phyloP scores from a whole-genome alignment of 768 basidiomycete species.

The Sporobolomyces roseus region DNA sequence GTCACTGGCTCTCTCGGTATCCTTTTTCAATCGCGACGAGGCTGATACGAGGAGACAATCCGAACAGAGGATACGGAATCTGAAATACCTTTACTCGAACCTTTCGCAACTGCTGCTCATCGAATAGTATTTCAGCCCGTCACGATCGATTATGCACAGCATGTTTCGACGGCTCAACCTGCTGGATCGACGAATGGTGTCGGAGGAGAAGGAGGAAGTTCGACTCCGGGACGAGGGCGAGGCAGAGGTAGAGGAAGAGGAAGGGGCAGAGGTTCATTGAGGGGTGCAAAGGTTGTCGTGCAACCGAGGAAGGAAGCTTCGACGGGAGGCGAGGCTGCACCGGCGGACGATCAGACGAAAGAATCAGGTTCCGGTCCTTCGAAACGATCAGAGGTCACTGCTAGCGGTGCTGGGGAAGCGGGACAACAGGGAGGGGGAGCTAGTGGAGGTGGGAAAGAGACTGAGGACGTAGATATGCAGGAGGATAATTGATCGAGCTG shows the following conservation, averaged over 20 bases:
- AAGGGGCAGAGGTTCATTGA: not conserved
- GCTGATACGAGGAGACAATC: not conserved
- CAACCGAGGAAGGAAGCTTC: not conserved
- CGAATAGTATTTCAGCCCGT: conserved; percentile 29
- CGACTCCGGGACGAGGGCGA: too few relatives aligned
- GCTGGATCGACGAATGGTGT: not conserved
- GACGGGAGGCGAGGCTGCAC: not conserved
- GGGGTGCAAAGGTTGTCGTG: not conserved
- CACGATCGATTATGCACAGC: conserved; percentile 4
- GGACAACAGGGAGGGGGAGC: too few relatives aligned
- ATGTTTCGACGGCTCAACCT: not conserved
- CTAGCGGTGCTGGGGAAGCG: too few relatives aligned
- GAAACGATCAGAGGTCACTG: too few relatives aligned
- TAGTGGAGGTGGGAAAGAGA: too few relatives aligned
- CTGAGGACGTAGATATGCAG: not conserved
- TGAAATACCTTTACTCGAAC: not conserved
- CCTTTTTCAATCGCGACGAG: too few relatives aligned
- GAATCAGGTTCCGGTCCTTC: too few relatives aligned
- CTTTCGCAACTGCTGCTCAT: conserved; percentile 16
- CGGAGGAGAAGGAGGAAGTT: not conserved
- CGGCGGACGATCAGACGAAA: too few relatives aligned
- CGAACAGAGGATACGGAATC: not conserved
- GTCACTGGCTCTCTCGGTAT: too few relatives aligned
- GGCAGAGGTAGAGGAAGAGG: not conserved
- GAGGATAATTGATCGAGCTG: too few relatives aligned